Base-by-base conservation (phyloP, 192 early-diverging fungal species). In the Radiomyces spectabilis region DNA sequence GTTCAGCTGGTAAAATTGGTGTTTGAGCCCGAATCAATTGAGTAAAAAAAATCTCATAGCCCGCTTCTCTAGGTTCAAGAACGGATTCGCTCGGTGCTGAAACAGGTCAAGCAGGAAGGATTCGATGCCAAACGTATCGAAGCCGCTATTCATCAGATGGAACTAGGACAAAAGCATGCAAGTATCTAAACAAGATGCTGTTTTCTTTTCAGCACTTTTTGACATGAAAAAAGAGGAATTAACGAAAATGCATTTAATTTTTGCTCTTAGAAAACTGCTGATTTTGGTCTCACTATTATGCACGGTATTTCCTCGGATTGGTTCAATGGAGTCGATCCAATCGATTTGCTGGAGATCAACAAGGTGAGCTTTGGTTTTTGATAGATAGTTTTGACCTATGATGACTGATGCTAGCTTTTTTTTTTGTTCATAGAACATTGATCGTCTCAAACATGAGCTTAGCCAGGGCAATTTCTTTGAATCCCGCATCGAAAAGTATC, bases 161-260 rank as follows among this genome's bases (percentile, higher is more conserved):
- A 97, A 68, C 76, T 97, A 18, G 84, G 84, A 1, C 79, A 92
- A 45, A 88, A 89, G 57, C 94, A 95, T 76, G 82, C 84, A 71
- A 66, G 69, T 50, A 35, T 35, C n/a, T n/a, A n/a, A n/a, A n/a
- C n/a, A n/a, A n/a, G n/a, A n/a, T n/a, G n/a, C n/a, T n/a, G n/a
- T n/a, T n/a, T n/a, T n/a, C 13, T 13, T 35, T 35, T 8, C 13
- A 8, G 33, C 13, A 8, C 6, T 35, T 8, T 35, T 8, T 35
- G 33, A 5, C 33, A 35, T 8, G 33, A 5, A 35, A 35, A 5
- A 35, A 35, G 33, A 13, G 33, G 33, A 13, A 35, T 8, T 8
- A 13, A 8, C 33, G 33, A 35, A 8, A 35, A 35, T 35, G 5
- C 6, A 35, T 35, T 13, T 35, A 5, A 8, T 35, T 35, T 8